Base-by-base conservation (phyloP, 805 yeast genomes). In the Debaryomyces prosopidis region DNA sequence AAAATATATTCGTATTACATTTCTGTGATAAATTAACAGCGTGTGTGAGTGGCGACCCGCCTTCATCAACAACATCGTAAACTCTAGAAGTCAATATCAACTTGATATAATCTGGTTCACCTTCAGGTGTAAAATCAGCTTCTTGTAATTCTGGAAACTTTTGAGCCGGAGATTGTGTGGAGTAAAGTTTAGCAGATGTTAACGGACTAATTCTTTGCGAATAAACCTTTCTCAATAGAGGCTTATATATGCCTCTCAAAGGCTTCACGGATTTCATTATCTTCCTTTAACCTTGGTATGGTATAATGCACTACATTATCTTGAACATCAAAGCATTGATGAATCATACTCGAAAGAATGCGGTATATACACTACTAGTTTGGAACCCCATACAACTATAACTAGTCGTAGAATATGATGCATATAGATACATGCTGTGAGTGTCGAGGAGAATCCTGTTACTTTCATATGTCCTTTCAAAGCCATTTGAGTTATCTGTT, bases 91-190 rank as follows among this genome's bases (percentile, higher is more conserved):
- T 89, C 43, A 94, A 72, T 41, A 92, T 90, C 68, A 94, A 73
- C 60, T 95, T 87, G 52, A 94, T 82, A 60, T 94, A 94, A 70
- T 94, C 97, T n/a, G 98, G 97, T 11, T 82, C 73, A 4, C 94
- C 75, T n/a, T 49, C 86, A 3, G 76, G 63, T 17, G 75, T 68
- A 30, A 82, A 65, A 58, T 87, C 94, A 32, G 79, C 68, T 15
- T 63, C 57, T 15, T 51, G 58, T 16, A 80, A 63, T 44, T 77
- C 81, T 1, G 83, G 82, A 51, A 64, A 80, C 48, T 64, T 63
- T 34, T 62, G 26, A 23, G 9, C 26, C 26, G 26, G 47, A 20
- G 35, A 42, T 26, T 52, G 51, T 7, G 26, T 23, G 26, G 26
- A 23, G 18, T 46, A 17, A n/a, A 37, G 9, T 16, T 28, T 14